Base-by-base conservation (phyloP, 805 yeast genomes). In the Vanderwaltozyma verrucispora region DNA sequence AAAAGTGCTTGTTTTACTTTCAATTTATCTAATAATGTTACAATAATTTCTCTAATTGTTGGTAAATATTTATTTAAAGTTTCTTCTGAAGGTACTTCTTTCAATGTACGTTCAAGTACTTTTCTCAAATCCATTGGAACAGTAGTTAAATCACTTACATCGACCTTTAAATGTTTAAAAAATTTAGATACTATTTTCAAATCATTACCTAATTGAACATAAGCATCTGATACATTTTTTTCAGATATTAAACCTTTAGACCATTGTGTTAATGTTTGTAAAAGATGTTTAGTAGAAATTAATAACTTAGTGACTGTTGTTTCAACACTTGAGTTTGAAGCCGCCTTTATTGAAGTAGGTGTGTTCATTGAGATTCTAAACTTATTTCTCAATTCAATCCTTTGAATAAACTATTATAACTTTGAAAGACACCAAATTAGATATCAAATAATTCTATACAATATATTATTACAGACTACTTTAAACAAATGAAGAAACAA, bases 241-340 rank as follows among this genome's bases (percentile, higher is more conserved):
- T 88, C 97, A 18, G 79, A 71, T 5, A 85, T 87, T n/a, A 72
- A 69, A 17, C 74, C 75, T 43, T 75, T 69, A 1, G 97, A 88
- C 99, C 99, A 92, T 43, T 77, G 84, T 0, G 94, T 85, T 36
- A 92, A 64, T 14, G 84, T 72, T 50, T 85, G 95, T n/a, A 92
- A 65, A 11, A 89, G 66, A 40, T 84, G 87, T 51, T 89, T 89
- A 0, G 97, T 87, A 1, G 94, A 81, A 27, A 88, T 88, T 32
- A 92, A 68, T 19, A 89, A 68, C 42, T 86, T 62, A 15, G 94
- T 75, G 32, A 82, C 83, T 49, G 88, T 73, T 33, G 87, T 74
- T 53, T 85, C 95, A 36, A 80, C 78, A 9, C 88, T 74, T 38
- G 41, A 38, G 11, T 36, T 35, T 4, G 33, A 24, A 30, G 38